phyloP scores from a whole-genome alignment of 345 rosid species.

The Eucalyptus coolabah region DNA sequence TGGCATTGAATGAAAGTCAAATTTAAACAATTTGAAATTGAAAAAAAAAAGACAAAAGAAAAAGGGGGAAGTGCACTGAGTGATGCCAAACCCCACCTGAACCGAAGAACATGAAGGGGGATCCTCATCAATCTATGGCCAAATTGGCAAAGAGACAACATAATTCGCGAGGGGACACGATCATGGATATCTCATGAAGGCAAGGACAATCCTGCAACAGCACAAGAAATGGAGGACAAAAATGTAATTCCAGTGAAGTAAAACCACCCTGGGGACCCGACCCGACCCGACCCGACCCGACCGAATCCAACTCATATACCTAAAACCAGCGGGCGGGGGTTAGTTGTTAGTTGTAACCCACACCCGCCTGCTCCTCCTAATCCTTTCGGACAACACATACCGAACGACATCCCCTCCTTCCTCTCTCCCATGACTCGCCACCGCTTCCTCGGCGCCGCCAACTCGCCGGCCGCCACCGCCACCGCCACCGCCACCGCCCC shows the following conservation, averaged over 20 bases:
- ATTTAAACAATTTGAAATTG: neutral
- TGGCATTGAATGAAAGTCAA: neutral
- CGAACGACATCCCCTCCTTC: neutral
- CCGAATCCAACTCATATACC: neutral
- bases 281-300: neutral
- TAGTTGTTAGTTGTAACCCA: neutral
- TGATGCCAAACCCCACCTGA: neutral
- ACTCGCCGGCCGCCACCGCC: constrained; percentile 12
- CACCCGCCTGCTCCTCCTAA: neutral
- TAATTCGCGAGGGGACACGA: neutral
- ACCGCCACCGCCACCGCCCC: neutral
- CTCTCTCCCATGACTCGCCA: constrained; percentile 53
- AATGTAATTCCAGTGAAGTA: neutral
- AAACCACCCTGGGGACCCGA: no score
- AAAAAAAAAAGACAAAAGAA: neutral
- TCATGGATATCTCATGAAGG: neutral
- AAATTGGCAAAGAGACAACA: neutral
- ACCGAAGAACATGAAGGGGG: neutral
- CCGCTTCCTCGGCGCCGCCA: constrained; percentile 31
- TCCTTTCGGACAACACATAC: neutral
- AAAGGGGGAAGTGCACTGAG: neutral
- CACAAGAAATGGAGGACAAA: neutral
- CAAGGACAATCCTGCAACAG: neutral
- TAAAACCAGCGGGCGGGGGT: neutral
- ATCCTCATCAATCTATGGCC: neutral